phyloP scores from a whole-genome alignment of 2,329 filamentous ascomycete genomes.

The Alternaria rosae region DNA sequence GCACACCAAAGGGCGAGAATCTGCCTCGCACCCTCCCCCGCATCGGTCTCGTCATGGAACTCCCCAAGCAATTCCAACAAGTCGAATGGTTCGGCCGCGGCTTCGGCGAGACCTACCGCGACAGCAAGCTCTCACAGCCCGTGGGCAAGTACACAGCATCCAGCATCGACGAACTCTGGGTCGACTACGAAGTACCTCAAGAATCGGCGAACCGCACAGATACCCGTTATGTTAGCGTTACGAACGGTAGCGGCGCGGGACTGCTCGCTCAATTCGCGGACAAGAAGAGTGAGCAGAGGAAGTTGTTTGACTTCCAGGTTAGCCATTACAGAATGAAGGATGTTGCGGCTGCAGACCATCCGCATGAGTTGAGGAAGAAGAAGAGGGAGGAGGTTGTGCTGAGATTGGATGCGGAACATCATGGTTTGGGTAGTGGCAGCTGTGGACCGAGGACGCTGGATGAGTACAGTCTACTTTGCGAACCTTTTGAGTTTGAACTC shows the following conservation, averaged over 20 bases:
- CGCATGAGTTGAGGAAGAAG: conserved; percentile 65
- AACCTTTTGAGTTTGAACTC: conserved; percentile 49
- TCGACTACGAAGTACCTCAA: conserved; percentile 71
- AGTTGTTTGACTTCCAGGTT: conserved; percentile 59
- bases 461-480: conserved; percentile 49
- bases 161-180: conserved; percentile 60
- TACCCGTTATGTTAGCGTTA: conserved; percentile 62
- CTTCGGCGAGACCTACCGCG: conserved; percentile 70
- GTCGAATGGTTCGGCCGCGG: conserved; percentile 70
- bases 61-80: conserved; percentile 56
- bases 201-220: conserved; percentile 71
- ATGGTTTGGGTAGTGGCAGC: conserved; percentile 68
- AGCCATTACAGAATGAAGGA: conserved; percentile 61
- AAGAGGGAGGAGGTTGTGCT: conserved; percentile 64
- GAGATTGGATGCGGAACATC: conserved; percentile 67
- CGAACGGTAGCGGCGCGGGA: conserved; percentile 15
- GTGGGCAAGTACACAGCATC: conserved; percentile 58
- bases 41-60: conserved; percentile 65
- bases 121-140: conserved; percentile 68
- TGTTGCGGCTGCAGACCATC: conserved; percentile 68
- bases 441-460: conserved; percentile 64
- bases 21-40: conserved; percentile 66
- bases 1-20: conserved; percentile 57
- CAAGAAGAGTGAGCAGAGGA: conserved; percentile 16
- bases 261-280: conserved; percentile 43